These are phyloP conservation scores for Saccharomycopsis sp. DNA, from an alignment of 805 yeast species.

Conservation along the genomic window DNA sequence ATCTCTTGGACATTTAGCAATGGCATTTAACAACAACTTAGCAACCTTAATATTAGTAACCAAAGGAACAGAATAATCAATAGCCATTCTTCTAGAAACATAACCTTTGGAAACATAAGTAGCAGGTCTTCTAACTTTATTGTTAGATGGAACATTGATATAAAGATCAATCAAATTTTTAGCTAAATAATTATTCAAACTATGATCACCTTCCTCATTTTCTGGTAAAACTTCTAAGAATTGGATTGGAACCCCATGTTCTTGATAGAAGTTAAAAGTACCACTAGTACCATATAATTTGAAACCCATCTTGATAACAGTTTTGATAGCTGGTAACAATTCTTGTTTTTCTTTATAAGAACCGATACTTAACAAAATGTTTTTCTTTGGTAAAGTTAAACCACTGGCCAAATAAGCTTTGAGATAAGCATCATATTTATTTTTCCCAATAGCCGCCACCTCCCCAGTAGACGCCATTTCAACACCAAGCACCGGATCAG, in stretches of 20 bases:
- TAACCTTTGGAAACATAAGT: conserved; percentile 96
- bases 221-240: conserved; percentile 77
- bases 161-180: conserved; percentile 93
- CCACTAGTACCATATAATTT: conserved; percentile 96
- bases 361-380: conserved; percentile 88
- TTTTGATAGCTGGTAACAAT: conserved; percentile 76
- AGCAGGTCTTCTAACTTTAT: conserved; percentile 98
- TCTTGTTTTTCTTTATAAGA: conserved; percentile 95
- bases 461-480: conserved; percentile 99
- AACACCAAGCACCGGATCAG: conserved; percentile 95
- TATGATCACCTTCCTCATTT: conserved; percentile 75
- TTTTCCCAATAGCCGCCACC: conserved; percentile 93
- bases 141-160: conserved; percentile 92
- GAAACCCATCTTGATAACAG: conserved; percentile 74
- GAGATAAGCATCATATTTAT: conserved; percentile 94
- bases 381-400: conserved; percentile 88
- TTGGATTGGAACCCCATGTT: conserved; percentile 89
- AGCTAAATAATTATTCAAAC: conserved; percentile 92
- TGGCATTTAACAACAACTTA: conserved; percentile 89
- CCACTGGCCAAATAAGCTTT: conserved; percentile 94
- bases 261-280: conserved; percentile 96
- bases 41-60: conserved; percentile 98
- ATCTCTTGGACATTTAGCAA: conserved; percentile 44
- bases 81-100: conserved; percentile 99
- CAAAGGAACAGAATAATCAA: conserved; percentile 94